These are phyloP conservation scores for Vachellia pachyceras DNA, from an alignment of 306 rosid genomes.

Conservation along the genomic window DNA sequence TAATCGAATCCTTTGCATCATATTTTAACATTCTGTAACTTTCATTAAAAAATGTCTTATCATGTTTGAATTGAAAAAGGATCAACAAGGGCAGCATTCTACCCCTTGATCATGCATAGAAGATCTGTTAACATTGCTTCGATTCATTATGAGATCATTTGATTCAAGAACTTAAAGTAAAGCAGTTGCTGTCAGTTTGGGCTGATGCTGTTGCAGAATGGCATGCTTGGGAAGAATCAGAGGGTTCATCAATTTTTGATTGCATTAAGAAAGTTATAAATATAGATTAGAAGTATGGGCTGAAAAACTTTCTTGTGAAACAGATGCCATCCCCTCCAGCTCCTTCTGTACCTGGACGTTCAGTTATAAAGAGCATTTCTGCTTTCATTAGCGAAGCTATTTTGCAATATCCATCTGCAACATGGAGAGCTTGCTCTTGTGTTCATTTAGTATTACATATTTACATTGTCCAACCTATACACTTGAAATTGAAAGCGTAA, in stretches of 20 bases:
- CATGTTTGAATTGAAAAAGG: conserved; percentile 45
- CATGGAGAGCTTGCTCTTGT: conserved; percentile 84
- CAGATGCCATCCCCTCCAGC: conserved; percentile 75
- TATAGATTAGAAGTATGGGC: conserved; percentile 53
- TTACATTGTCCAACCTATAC: conserved; percentile 72
- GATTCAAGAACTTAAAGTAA: conserved; percentile 70
- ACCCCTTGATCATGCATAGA: conserved; percentile 70
- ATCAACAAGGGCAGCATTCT: conserved; percentile 49
- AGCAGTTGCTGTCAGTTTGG: conserved; percentile 79
- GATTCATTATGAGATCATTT: conserved; percentile 56
- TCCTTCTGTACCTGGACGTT: conserved; percentile 77
- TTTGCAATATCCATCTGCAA: conserved; percentile 81
- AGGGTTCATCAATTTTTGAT: conserved; percentile 77
- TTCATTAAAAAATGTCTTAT: neutral
- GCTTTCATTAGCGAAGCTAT: conserved; percentile 70
- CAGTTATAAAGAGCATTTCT: conserved; percentile 76
- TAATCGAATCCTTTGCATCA: neutral
- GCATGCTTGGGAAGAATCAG: conserved; percentile 92
- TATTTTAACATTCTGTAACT: conserved; percentile 10
- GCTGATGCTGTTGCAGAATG: conserved; percentile 79
- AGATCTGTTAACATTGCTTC: conserved; percentile 72
- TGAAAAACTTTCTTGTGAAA: conserved; percentile 65
- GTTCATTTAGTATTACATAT: conserved; percentile 72
- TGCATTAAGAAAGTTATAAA: conserved; percentile 75
- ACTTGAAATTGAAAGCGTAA: conserved; percentile 63